Conservation (phyloP, 768 basidiomycete species). For the Fomitopsis serialis region DNA sequence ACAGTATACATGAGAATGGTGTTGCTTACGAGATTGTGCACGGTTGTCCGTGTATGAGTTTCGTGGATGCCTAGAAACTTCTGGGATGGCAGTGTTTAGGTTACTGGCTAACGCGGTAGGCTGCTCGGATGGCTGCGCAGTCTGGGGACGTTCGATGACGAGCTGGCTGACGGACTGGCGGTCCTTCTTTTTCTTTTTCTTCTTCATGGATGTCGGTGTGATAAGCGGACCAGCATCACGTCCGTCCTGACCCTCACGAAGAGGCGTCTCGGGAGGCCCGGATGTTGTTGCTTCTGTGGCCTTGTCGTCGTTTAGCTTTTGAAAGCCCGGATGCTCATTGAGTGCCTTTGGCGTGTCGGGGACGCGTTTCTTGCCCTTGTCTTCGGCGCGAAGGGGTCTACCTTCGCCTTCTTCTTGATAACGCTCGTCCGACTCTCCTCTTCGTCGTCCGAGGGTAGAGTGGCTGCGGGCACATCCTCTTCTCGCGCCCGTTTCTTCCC, state of each 20-base stretch:
- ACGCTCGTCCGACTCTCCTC: slow-evolving; percentile 54
- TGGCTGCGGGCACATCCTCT: slow-evolving; percentile 23
- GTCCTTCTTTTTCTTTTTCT: background rate
- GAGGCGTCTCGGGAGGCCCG: slow-evolving; percentile 1
- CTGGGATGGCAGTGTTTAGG: too few relatives aligned
- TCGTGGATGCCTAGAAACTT: too few relatives aligned
- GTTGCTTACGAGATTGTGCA: background rate
- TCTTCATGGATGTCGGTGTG: background rate
- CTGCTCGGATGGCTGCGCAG: too few relatives aligned
- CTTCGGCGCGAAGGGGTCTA: slow-evolving; percentile 51
- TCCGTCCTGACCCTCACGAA: background rate
- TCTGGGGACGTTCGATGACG: background rate
- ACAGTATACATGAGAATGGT: background rate
- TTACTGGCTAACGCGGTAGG: too few relatives aligned
- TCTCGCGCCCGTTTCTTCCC: slow-evolving; percentile 45
- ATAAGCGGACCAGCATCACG: background rate
- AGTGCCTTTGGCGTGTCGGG: background rate
- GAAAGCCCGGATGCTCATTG: background rate
- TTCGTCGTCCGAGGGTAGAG: slow-evolving; percentile 36
- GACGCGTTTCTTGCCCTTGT: slow-evolving; percentile 37
- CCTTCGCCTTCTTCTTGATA: slow-evolving; percentile 52
- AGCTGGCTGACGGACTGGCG: background rate
- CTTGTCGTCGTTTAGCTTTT: background rate
- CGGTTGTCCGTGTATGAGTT: too few relatives aligned
- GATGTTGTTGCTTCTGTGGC: slow-evolving; percentile 8